Evolutionary conservation across 495 filamentous ascomycete genomes (phyloP).

Genomic region (Trichoderma parareesei): DNA sequence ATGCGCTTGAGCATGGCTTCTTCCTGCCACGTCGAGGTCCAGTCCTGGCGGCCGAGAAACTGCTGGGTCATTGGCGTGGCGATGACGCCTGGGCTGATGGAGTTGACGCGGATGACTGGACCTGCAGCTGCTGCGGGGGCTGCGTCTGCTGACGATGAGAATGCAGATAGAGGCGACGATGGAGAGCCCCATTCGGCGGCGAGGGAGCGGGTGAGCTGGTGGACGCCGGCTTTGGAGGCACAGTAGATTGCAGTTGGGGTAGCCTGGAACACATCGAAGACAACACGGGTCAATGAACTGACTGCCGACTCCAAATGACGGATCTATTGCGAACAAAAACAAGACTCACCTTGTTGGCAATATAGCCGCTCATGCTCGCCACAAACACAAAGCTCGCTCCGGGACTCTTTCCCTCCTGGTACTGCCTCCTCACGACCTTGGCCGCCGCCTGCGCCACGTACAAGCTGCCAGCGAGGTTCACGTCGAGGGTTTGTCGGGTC

Average conservation of each 20-base stretch:
- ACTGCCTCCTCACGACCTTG: not conserved
- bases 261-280: not conserved
- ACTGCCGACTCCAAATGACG: too few species aligned
- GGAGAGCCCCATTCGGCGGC: constrained; percentile 6
- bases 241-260: not conserved
- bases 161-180: not conserved
- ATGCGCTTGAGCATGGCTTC: constrained; percentile 5
- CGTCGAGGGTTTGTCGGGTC: not conserved
- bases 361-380: constrained; percentile 3
- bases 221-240: constrained; percentile 6
- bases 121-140: not conserved
- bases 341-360: not conserved
- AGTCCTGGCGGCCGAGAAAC: not conserved
- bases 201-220: constrained; percentile 4
- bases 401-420: not conserved
- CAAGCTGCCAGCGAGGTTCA: not conserved
- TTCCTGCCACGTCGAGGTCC: not conserved
- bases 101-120: constrained; percentile 2
- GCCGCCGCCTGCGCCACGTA: not conserved
- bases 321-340: not conserved
- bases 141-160: too few species aligned
- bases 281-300: not conserved
- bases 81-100: constrained; percentile 9
- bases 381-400: constrained; percentile 4
- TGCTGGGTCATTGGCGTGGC: not conserved